Evolutionary conservation across 345 rosid genomes (phyloP), one percentile per base, ranked within the genome.

Genomic region (Gossypium thurberi): DNA sequence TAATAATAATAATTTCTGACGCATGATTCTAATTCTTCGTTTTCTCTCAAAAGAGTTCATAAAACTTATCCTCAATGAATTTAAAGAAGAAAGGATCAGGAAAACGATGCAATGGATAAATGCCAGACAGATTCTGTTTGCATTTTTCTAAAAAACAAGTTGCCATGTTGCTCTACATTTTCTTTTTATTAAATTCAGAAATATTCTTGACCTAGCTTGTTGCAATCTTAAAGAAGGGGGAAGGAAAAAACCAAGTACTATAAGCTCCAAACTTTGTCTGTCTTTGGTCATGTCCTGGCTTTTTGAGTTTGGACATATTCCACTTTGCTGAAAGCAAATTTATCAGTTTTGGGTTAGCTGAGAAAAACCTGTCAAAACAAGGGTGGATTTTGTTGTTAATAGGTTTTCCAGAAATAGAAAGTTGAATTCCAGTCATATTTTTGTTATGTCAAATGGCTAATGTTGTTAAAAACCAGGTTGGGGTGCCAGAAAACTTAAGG

Each of bases 401-500:
- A n/a, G 33, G 28, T 43, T 44, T 65, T 44, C 33, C 53, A 28
- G 6, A 23, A 28, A 4, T 15, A 1, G 52, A 2, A 18, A 44
- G 33, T 44, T 65, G 70, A 69, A 48, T 2, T 48, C 26, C 47
- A 21, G 51, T 17, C 42, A 59, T 26, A 10, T 25, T 15, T 72
- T 42, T 52, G 20, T 55, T 12, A 4, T 47, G 65, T 44, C 73
- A 80, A 56, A 91, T 88, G 92, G 91, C 83, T 77, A 76, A 65
- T 81, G 73, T 65, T 58, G 81, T 57, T 53, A 81, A 73, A 40
- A 78, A 59, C 64, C 83, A 83, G 74, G 82, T 73, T 59, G 76
- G 57, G 33, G 83, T 75, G 62, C 80, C 75, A 12, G 83, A 82
- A 58, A 84, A 79, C 73, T 73, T 91, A 72, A 87, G 85, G 70